These are phyloP conservation scores for Paralagenidium karlingii DNA, from an alignment of 352 stramenopile genomes.

Conservation along the genomic window DNA sequence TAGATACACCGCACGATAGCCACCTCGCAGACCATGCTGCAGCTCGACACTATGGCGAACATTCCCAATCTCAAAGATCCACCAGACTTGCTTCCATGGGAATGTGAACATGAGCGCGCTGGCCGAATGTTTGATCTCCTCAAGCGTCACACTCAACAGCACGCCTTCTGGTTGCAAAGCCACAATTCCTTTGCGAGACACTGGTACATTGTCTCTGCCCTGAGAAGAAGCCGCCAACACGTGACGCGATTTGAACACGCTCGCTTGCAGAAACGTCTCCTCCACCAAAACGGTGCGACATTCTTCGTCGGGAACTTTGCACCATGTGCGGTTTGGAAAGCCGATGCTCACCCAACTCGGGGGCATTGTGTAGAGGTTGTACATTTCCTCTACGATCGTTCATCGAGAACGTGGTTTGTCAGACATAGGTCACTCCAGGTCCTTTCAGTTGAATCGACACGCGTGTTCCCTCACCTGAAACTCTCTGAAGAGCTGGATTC, in stretches of 20 bases:
- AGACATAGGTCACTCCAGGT: no score
- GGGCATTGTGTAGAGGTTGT: constrained; percentile 63
- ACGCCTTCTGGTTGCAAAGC: constrained; percentile 7
- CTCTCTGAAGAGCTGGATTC: constrained; percentile 30
- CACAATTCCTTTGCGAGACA: constrained; percentile 37
- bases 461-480: no score
- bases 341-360: constrained; percentile 73
- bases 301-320: constrained; percentile 62
- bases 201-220: constrained; percentile 46
- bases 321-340: constrained; percentile 67
- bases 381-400: constrained; percentile 69
- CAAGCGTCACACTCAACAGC: constrained; percentile 22
- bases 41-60: constrained; percentile 54
- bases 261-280: constrained; percentile 60
- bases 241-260: constrained; percentile 55
- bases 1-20: constrained; percentile 58
- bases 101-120: constrained; percentile 74
- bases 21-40: constrained; percentile 62
- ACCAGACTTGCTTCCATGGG: constrained; percentile 81
- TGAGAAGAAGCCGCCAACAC: constrained; percentile 62
- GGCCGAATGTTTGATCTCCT: constrained; percentile 75
- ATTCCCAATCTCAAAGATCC: constrained; percentile 48
- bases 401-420: no score
- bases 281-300: constrained; percentile 51
- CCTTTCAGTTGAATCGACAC: no score